These are phyloP conservation scores for Saprolegnia diclina DNA, from an alignment of 352 stramenopile species.

Conservation along the genomic window DNA sequence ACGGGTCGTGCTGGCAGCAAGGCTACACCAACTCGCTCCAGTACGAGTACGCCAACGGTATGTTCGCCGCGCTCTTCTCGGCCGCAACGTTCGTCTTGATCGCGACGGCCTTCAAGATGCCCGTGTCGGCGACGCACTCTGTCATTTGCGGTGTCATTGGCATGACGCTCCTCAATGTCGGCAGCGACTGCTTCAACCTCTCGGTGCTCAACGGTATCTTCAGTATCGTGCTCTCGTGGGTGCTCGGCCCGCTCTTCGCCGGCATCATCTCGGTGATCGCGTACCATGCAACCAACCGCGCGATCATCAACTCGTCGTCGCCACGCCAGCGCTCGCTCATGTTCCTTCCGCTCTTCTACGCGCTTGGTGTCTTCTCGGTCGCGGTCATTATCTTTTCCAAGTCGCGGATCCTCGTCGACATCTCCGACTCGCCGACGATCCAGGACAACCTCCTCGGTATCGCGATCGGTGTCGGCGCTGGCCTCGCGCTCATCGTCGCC, in stretches of 20 bases:
- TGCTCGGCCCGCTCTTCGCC: conserved; percentile 50
- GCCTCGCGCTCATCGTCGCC: not conserved
- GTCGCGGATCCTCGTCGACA: conserved; percentile 8
- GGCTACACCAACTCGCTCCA: conserved; percentile 45
- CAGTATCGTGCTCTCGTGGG: conserved; percentile 66
- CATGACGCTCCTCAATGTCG: conserved; percentile 44
- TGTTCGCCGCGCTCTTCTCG: conserved; percentile 51
- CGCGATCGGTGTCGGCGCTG: conserved; percentile 18
- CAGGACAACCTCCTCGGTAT: conserved; percentile 1
- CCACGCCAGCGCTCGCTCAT: conserved; percentile 34
- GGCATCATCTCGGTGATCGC: conserved; percentile 47
- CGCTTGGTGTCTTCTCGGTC: conserved; percentile 41
- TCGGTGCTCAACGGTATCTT: conserved; percentile 36
- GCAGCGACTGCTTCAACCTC: conserved; percentile 43
- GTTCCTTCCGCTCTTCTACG: conserved; percentile 46
- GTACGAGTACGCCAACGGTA: conserved; percentile 60
- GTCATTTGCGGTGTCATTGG: conserved; percentile 64
- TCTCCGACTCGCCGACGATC: not conserved
- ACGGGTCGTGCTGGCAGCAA: conserved; percentile 32
- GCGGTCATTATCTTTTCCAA: conserved; percentile 48
- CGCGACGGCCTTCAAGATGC: conserved; percentile 50
- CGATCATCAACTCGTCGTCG: conserved; percentile 42
- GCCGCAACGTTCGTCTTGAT: conserved; percentile 47
- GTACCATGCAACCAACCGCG: conserved; percentile 43
- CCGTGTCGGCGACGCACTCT: conserved; percentile 70